Base-by-base conservation (phyloP, 1,284 basidiomycete species). In the Pseudozyma flocculosa region DNA sequence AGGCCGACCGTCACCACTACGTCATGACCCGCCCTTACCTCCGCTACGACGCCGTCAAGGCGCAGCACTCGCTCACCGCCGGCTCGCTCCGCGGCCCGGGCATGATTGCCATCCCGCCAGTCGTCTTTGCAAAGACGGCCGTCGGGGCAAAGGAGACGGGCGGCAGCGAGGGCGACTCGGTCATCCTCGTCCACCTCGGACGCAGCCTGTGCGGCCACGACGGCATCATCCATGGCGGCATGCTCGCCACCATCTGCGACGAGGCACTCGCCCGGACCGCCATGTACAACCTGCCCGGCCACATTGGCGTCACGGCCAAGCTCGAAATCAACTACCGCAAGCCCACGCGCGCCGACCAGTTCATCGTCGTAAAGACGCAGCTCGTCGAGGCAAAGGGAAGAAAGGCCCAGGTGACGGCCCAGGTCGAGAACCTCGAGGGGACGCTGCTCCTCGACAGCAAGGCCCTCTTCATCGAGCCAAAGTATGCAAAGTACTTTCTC, bases 181-280 rank as follows among this genome's bases (percentile, higher is more conserved):
- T 57, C 23, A 66, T 85, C 14, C 80, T 95, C 54, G 57, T 91
- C 1, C 93, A 96, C 75, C 82, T 95, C 9, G 93, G 94, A 1
- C 80, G 88, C 34, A 87, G 86, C 5, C 72, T 97, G 45, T 96
- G 93, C 73, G 90, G 80, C 0, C 91, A 94, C 70, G 91, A 94
- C 78, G 92, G 92, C 0, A 90, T 97, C 61, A 81, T 96, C 2
- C 94, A 97, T 75, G 94, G 94, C 0, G 94, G 94, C 1, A 76
- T 97, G 56, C 81, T 96, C 22, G 90, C 92, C 24, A 96, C 92
- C 0, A 80, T 97, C 4, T 80, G 94, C 52, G 93, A 97, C 70
- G 93, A 97, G 81, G 83, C 84, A 2, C 78, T 96, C 38, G 92
- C 86, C 0, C 81, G 93, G 54, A 88, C 86, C 60, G 92, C 51